Base-by-base conservation (phyloP, 345 rosid species). In the Barbarea vulgaris region DNA sequence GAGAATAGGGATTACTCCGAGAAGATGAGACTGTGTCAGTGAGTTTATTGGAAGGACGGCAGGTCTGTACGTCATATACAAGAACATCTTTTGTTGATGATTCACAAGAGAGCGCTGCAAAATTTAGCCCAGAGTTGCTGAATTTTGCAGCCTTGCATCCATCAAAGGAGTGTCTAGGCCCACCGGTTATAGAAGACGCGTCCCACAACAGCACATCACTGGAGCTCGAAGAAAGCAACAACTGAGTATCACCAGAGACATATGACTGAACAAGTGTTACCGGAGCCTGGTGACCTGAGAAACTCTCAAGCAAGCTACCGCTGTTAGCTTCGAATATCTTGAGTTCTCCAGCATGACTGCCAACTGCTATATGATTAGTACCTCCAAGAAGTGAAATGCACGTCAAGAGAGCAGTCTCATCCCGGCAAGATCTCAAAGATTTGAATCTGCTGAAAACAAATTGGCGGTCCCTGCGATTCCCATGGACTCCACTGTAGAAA, bases 361-460 rank as follows among this genome's bases (percentile, higher is more conserved):
- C 98, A 70, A 84, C 97, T n/a, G 89, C 99, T 83, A 95, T 65
- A 70, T 82, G 97, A 70, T 87, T 83, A 59, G 86, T 86, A 81
- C 91, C 92, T 61, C 88, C 92, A 67, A 90, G 87, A 77, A 95
- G 87, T 64, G 87, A 75, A 52, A 90, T 80, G 73, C 97, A 92
- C n/a, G 99, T 95, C 64, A 88, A 83, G 75, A 86, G 91, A 37
- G 88, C 86, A 56, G 80, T 84, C 76, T 95, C 99, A 79, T 95
- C 99, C 21, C 97, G 86, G 81, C 91, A 95, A 46, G 99, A 90
- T 79, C 97, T 84, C 98, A 91, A 90, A 25, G 96, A 88, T 85
- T 79, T 89, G 81, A 92, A 95, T 85, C 99, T 87, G 82, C 97
- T 95, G 85, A 87, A 95, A 73, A 95, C 88, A 70, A 91, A 92